phyloP scores from a whole-genome alignment of 495 filamentous ascomycete species.

The Annulohypoxylon maeteangense region DNA sequence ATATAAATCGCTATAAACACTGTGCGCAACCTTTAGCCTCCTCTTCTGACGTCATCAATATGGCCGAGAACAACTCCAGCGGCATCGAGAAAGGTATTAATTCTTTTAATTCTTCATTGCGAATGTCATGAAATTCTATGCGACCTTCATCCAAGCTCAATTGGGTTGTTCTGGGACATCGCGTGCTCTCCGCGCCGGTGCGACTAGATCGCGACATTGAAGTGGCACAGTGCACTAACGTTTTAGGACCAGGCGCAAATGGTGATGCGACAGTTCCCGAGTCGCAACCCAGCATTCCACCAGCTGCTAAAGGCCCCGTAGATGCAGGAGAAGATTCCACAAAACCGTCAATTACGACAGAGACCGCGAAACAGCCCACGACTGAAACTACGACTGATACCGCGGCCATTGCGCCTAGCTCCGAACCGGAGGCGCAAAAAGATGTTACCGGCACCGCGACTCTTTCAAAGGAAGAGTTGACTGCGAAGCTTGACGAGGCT shows the following conservation, averaged over 20 bases:
- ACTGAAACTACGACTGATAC: slow-evolving; percentile 14
- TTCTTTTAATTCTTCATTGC: slow-evolving; percentile 5
- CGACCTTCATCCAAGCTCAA: slow-evolving; percentile 32
- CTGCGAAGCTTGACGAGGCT: slow-evolving; percentile 27
- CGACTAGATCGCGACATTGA: slow-evolving; percentile 28
- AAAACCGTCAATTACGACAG: slow-evolving; percentile 29
- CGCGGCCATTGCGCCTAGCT: slow-evolving; percentile 18
- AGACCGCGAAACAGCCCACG: slow-evolving; percentile 19
- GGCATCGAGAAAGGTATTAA: slow-evolving; percentile 55
- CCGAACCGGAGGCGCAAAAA: slow-evolving; percentile 30
- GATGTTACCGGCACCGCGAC: slow-evolving; percentile 19
- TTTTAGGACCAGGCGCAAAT: slow-evolving; percentile 30
- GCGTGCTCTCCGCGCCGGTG: slow-evolving; percentile 26
- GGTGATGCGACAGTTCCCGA: slow-evolving; percentile 34
- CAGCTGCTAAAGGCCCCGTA: slow-evolving; percentile 28
- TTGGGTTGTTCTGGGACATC: slow-evolving; percentile 25
- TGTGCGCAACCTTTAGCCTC: slow-evolving; percentile 23
- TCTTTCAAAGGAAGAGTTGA: slow-evolving; percentile 34
- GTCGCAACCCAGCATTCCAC: slow-evolving; percentile 30
- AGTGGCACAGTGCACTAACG: slow-evolving; percentile 47
- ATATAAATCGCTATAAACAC: slow-evolving; percentile 10
- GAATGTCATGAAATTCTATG: slow-evolving; percentile 10
- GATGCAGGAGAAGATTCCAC: slow-evolving; percentile 31
- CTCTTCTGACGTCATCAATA: slow-evolving; percentile 58
- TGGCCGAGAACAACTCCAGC: slow-evolving; percentile 51